Percentiles rank a stretch among this genome's conserved stretches.
These are phyloP conservation scores for Magnusiomyces fungicola DNA, from an alignment of 1,139 yeast genomes.

Conservation along the genomic window DNA sequence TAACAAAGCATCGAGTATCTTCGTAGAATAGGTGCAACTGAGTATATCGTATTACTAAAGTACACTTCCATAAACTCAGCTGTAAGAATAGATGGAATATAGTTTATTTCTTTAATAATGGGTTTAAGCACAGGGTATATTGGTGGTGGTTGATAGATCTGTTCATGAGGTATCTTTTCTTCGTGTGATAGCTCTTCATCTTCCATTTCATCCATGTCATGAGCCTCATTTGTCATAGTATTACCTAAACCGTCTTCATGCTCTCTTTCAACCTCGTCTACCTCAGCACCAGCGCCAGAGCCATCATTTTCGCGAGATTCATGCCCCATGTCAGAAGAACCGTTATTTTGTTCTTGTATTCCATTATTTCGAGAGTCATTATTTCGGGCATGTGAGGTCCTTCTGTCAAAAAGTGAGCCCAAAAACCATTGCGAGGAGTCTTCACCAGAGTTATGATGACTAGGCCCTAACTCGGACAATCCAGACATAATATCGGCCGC, in stretches of 20 bases:
- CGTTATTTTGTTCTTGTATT: too few species aligned
- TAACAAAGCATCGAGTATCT: conserved; percentile 18
- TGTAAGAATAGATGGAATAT: conserved; percentile 12
- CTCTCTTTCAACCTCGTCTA: conserved; percentile 8
- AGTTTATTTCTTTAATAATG: conserved; percentile 18
- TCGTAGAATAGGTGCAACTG: conserved; percentile 23
- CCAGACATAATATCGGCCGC: not conserved
- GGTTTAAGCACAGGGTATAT: conserved; percentile 29
- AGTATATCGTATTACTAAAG: conserved; percentile 21
- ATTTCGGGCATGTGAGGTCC: not conserved
- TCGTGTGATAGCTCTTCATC: not conserved
- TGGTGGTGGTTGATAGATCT: not conserved
- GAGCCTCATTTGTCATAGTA: not conserved
- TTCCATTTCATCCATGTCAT: not conserved
- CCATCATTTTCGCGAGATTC: too few species aligned
- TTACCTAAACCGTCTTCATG: conserved; percentile 9
- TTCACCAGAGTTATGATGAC: not conserved
- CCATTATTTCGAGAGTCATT: not conserved
- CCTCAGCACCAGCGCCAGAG: not conserved
- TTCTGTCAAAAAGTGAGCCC: not conserved
- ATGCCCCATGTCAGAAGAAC: too few species aligned
- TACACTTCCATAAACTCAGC: conserved; percentile 19
- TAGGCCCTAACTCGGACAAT: not conserved
- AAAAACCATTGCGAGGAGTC: conserved; percentile 4
- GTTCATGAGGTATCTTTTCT: not conserved